Percentiles rank a stretch among this genome's conserved stretches.
Conservation (phyloP, 2,329 filamentous ascomycete genomes). For the Diaporthe ilicicola region DNA sequence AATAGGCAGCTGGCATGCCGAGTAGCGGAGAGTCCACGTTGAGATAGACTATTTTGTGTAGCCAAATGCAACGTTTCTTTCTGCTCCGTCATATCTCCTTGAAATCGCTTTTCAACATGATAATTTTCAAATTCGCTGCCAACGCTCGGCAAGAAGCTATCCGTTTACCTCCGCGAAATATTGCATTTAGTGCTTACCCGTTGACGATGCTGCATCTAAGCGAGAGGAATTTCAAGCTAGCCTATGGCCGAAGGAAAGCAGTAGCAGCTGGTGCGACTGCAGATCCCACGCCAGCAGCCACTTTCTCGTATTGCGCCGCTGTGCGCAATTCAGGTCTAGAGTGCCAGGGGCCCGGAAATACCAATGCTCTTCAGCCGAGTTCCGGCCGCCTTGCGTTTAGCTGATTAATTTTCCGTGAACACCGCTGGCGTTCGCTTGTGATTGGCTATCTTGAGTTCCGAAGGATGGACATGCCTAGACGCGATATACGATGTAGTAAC, state of each 20-base stretch:
- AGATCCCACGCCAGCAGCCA: constrained; percentile 7
- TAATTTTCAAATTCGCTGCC: neutral
- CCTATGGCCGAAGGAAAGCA: neutral
- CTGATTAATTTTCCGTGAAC: neutral
- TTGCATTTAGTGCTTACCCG: constrained; percentile 3
- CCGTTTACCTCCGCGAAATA: neutral
- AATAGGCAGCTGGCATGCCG: neutral
- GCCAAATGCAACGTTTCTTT: neutral
- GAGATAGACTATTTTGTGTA: neutral
- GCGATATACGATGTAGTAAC: neutral
- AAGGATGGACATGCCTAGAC: neutral
- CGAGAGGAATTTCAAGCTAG: neutral
- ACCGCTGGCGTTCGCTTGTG: neutral
- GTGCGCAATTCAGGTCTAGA: neutral
- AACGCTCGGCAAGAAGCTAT: neutral
- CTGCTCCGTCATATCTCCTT: neutral
- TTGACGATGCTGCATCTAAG: neutral
- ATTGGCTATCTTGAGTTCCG: neutral
- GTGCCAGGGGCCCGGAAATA: neutral
- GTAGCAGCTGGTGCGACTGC: neutral
- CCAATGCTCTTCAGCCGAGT: neutral
- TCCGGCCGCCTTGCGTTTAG: neutral
- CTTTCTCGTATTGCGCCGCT: neutral
- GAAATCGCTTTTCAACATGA: neutral
- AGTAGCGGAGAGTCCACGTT: neutral